A percentile compares a stretch with the other conserved stretches of the same genome.
These are phyloP conservation scores for Clavispora phyllophila DNA, from an alignment of 805 yeast species.

Conservation along the genomic window DNA sequence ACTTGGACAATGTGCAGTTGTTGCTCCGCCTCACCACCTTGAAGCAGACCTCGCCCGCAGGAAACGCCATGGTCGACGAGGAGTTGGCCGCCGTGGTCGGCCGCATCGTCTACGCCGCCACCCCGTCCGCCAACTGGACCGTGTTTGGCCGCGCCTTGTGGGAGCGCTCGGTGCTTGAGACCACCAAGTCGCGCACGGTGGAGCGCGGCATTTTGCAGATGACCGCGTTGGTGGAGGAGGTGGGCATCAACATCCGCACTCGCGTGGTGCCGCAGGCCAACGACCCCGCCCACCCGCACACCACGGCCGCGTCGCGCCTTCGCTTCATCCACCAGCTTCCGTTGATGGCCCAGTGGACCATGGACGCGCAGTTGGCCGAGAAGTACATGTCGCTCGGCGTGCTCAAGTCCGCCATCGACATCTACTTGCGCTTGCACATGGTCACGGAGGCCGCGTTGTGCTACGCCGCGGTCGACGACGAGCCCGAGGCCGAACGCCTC, in stretches of 20 bases:
- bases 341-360: conserved; percentile 75
- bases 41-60: conserved; percentile 66
- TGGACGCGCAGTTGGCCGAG: conserved; percentile 81
- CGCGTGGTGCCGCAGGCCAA: conserved; percentile 46
- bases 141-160: conserved; percentile 78
- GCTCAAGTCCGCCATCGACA: conserved; percentile 80
- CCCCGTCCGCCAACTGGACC: conserved; percentile 61
- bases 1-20: conserved; percentile 69
- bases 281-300: conserved; percentile 23
- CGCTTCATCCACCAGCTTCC: conserved; percentile 71
- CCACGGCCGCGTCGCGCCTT: conserved; percentile 45
- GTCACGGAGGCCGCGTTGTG: conserved; percentile 85
- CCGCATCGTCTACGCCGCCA: conserved; percentile 56
- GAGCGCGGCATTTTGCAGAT: conserved; percentile 93
- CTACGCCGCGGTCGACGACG: conserved; percentile 79
- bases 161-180: conserved; percentile 83
- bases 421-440: conserved; percentile 74
- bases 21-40: conserved; percentile 61
- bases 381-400: conserved; percentile 82
- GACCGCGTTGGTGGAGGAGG: conserved; percentile 85
- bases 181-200: conserved; percentile 75
- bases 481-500: conserved; percentile 56
- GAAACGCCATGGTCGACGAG: conserved; percentile 69
- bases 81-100: conserved; percentile 73
- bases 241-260: conserved; percentile 62